These are phyloP conservation scores for Aureobasidium melanogenum DNA, from an alignment of 2,329 filamentous ascomycete species.

Conservation along the genomic window DNA sequence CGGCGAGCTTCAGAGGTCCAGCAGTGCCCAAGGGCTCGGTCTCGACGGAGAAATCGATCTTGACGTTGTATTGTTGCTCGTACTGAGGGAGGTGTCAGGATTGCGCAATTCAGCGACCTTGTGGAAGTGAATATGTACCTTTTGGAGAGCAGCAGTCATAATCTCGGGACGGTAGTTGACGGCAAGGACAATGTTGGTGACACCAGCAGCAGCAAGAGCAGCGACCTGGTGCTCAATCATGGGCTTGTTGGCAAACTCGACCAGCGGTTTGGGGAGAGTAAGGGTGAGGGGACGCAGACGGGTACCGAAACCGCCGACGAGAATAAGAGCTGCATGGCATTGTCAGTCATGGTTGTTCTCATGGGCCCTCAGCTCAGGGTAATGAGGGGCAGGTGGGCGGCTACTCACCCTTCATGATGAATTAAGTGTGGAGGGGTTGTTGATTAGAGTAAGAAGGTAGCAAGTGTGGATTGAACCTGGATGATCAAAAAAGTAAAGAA, in stretches of 20 bases:
- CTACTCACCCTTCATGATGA: slow-evolving; percentile 12
- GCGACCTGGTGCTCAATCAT: slow-evolving; percentile 99
- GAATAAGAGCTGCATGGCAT: slow-evolving; percentile 71
- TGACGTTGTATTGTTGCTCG: slow-evolving; percentile 84
- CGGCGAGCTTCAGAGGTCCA: slow-evolving; percentile 89
- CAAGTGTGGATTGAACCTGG: background rate
- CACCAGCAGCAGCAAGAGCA: slow-evolving; percentile 83
- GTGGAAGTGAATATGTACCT: slow-evolving; percentile 44
- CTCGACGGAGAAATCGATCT: slow-evolving; percentile 96
- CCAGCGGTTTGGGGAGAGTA: slow-evolving; percentile 91
- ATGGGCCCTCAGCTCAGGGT: background rate
- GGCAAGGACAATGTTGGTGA: slow-evolving; percentile 93
- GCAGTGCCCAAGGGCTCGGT: slow-evolving; percentile 91
- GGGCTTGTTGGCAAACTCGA: slow-evolving; percentile 97
- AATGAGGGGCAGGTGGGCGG: background rate
- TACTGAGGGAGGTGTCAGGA: slow-evolving; percentile 49
- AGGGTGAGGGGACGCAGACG: slow-evolving; percentile 93
- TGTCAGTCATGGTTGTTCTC: slow-evolving; percentile 15
- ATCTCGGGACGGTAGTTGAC: slow-evolving; percentile 98
- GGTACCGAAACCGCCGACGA: slow-evolving; percentile 97
- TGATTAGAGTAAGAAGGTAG: background rate
- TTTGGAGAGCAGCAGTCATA: slow-evolving; percentile 88
- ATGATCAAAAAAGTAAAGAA: background rate
- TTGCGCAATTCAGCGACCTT: slow-evolving; percentile 3
- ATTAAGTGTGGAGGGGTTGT: background rate